Evolutionary conservation across 1,284 basidiomycete genomes (phyloP), one percentile per base, ranked within the genome.

Genomic region (Phylloboletellus chloephorus): DNA sequence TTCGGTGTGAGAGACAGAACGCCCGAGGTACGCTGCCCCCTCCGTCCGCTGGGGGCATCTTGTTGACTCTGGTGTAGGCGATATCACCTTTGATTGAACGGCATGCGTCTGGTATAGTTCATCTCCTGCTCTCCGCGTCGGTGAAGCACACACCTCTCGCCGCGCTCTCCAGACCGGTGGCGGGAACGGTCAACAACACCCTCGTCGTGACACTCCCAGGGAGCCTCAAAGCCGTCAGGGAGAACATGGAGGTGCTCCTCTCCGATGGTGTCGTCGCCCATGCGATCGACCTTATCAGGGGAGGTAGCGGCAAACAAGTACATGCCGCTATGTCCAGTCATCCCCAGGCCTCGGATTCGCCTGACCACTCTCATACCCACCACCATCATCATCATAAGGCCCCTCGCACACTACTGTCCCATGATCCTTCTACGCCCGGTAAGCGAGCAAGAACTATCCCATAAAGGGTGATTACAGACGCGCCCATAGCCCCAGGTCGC

Each of bases 201-300:
- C 69, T 94, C 12, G 67, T 94, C 20, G 69, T 87, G 13, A 88
- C 86, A 0, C 76, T 94, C 7, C 91, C 91, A 0, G 90, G 90
- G 1, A 88, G 85, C 50, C 74, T 82, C 16, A 92, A 88, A 53
- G 90, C 88, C 2, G 89, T 91, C 19, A 78, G 71, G 46, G 89
- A 93, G 57, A 88, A 82, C 52, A 56, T 90, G 43, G 72, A 76
- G 4, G 74, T 76, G 2, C 65, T 93, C 22, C 63, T 91, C 4
- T 57, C 61, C 7, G 68, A 58, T 11, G 79, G 74, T 10, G 67
- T 88, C 13, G 61, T 82, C 11, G 61, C 67, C 3, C 88, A 92
- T 62, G 86, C 88, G 0, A 63, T 92, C 35, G 85, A 90, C 34
- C 72, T 92, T 8, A 69, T 88, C 44, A 68, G 66, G 42, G 88